Evolutionary conservation across 148 eudicot genomes (phyloP), one percentile per base, ranked within the genome.

Genomic region (Spergularia bocconei): DNA sequence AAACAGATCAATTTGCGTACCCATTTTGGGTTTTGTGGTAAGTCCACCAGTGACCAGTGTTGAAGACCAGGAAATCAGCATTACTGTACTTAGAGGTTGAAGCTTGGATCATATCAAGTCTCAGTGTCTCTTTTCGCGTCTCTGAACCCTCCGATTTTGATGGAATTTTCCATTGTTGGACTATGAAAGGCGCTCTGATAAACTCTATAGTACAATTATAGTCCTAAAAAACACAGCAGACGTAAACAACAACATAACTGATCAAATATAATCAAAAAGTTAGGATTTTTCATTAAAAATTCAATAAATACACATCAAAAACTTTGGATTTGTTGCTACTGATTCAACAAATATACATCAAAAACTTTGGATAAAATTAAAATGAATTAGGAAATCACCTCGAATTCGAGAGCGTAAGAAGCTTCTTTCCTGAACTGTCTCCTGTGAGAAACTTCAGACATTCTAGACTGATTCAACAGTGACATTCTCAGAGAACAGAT

Each of bases 21-120:
- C 90, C 94, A 56, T 78, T 75, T 33, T 74, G 76, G 48, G 87
- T 86, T 62, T 90, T 88, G 38, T 85, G 82, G 71, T 81, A 90
- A 79, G 86, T 90, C 95, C 95, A 88, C 91, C 95, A 90, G 67
- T 90, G 90, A 1, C 88, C 91, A 6, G 95, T 90, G 73, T 90
- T 90, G 82, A 86, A 88, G 74, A 88, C 75, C 66, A 88, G 81
- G 53, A 88, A 79, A 75, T 90, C 95, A 58, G 91, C 91, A 62
- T 86, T 74, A 50, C 78, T 77, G 66, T 88, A 90, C 79, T 75
- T 79, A 2, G 69, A 39, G 6, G 73, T 39, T 6, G 86, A 75
- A 29, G 78, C 77, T 8, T 87, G 86, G 33, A 86, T 82, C 86
- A 82, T 67, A 80, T 90, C 95, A n/a, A 90, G 76, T 52, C 91